Conservation (phyloP, 345 rosid genomes). For the Hibiscus trionum region DNA sequence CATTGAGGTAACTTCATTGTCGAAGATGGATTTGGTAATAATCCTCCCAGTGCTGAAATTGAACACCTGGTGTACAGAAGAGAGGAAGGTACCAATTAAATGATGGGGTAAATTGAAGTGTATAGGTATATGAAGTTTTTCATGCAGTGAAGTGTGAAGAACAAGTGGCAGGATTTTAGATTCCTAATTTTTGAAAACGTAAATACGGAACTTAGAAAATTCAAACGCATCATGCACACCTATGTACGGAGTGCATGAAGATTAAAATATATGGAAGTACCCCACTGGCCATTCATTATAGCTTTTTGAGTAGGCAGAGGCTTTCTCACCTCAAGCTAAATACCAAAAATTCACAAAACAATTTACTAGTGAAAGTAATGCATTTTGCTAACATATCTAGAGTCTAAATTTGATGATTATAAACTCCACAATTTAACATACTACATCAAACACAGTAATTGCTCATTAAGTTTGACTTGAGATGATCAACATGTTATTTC, state of each 20-base stretch:
- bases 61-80: conserved; percentile 49
- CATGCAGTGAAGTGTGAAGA: neutral
- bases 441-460: neutral
- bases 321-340: neutral
- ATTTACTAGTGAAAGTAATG: neutral
- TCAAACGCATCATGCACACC: neutral
- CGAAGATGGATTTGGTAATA: conserved; percentile 47
- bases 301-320: neutral
- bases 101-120: conserved; percentile 2
- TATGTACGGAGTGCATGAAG: conserved; percentile 8
- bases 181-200: neutral
- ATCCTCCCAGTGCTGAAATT: conserved; percentile 98
- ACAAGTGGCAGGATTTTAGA: neutral
- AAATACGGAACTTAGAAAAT: neutral
- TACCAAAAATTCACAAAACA: neutral
- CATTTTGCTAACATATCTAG: neutral
- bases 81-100: conserved; percentile 14
- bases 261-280: neutral
- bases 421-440: neutral
- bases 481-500: neutral
- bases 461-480: neutral
- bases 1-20: conserved; percentile 76
- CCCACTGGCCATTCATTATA: neutral
- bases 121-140: neutral
- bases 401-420: neutral